Evolutionary conservation across 1,284 basidiomycete species (phyloP), one percentile per base, ranked within the genome.

Genomic region (Ganoderma resinaceum): DNA sequence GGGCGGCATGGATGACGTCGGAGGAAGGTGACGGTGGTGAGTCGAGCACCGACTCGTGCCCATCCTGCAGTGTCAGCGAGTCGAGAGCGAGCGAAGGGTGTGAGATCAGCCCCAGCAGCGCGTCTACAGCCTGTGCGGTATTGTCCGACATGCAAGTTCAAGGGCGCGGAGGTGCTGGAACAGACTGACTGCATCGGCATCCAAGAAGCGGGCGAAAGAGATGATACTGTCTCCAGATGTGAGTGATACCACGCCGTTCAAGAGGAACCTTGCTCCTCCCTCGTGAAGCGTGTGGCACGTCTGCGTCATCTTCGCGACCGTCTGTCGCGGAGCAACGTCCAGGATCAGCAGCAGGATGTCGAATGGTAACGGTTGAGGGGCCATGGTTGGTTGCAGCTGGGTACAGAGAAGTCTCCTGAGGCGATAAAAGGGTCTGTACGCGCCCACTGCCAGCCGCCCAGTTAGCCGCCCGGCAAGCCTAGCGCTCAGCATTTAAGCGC

Each of bases 271-370:
- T 5, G 65, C 61, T 20, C 68, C 68, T 20, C 52, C 43, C 3
- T 42, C 29, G 14, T 64, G 66, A 9, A 72, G 55, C 3, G 63
- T 40, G 29, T 65, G 68, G 35, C 68, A 72, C 9, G 68, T 70
- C 35, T 49, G 43, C 62, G 66, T 66, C 62, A 68, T 62, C n/a
- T 37, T 61, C 20, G 61, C 20, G 16, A 53, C 66, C 40, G 59
- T 49, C 9, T 14, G 16, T 3, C 20, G 66, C 1, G n/a, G 37
- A 0, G 62, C 57, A 14, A 63, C 2, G 5, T 60, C 63, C 66
- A 70, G 43, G 46, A 72, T 61, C 42, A 61, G 35, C 18, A 66
- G 53, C 0, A 72, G 37, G n/a, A 70, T 7, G 40, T 72, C 71
- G 40, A 65, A 46, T 4, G 71, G 66, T n/a, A 72, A 58, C 4